Evolutionary conservation across 2,329 filamentous ascomycete species (phyloP).

Genomic region (Teratosphaeria destructans): DNA sequence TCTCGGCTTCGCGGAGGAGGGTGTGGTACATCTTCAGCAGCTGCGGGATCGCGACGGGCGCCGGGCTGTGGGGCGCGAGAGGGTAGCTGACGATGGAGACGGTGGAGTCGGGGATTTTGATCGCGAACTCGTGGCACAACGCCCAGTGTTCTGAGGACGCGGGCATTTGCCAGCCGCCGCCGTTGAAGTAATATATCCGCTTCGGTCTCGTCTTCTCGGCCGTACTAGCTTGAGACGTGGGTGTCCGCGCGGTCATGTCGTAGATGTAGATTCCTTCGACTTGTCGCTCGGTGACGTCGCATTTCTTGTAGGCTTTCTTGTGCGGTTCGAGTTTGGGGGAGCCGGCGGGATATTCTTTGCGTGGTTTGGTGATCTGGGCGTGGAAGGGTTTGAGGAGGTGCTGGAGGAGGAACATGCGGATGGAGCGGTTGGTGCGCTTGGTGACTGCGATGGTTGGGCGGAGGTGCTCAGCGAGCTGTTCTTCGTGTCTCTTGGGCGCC

Average conservation of each 20-base stretch:
- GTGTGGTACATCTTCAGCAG: slow-evolving; percentile 37
- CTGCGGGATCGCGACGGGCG: slow-evolving; percentile 37
- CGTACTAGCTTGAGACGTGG: not conserved
- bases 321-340: slow-evolving; percentile 30
- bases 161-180: slow-evolving; percentile 46
- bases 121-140: slow-evolving; percentile 37
- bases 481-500: not conserved
- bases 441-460: slow-evolving; percentile 22
- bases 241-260: slow-evolving; percentile 25
- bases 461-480: slow-evolving; percentile 1
- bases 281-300: slow-evolving; percentile 30
- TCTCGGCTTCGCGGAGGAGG: slow-evolving; percentile 30
- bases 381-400: slow-evolving; percentile 29
- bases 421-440: slow-evolving; percentile 27
- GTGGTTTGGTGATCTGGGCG: slow-evolving; percentile 25
- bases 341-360: slow-evolving; percentile 26
- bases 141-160: slow-evolving; percentile 44
- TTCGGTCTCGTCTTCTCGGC: slow-evolving; percentile 12
- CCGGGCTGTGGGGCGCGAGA: slow-evolving; percentile 44
- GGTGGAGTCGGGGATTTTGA: slow-evolving; percentile 27
- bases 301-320: slow-evolving; percentile 23
- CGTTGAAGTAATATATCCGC: slow-evolving; percentile 45
- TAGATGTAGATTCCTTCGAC: slow-evolving; percentile 38
- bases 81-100: slow-evolving; percentile 44
- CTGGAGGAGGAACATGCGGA: slow-evolving; percentile 28